Percentiles rank a stretch among this genome's conserved stretches.
These are phyloP conservation scores for Coniochaeta sp. DNA, from an alignment of 2,329 filamentous ascomycete genomes.

Conservation along the genomic window DNA sequence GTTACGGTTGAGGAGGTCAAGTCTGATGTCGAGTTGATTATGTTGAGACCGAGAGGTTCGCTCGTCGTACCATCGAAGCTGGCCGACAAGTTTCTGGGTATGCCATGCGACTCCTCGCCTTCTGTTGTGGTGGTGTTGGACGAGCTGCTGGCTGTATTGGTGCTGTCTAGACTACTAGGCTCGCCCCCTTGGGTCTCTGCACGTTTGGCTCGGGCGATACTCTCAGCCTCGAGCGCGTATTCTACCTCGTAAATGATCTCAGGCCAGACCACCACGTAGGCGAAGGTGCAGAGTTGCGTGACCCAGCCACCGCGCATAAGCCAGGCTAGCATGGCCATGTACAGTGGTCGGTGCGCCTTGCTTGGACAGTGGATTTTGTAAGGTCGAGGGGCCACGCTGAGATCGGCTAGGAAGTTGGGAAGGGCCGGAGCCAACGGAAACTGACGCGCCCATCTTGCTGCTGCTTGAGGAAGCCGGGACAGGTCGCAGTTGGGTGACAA, in stretches of 20 bases:
- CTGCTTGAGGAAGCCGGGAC: constrained; percentile 60
- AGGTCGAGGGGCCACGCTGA: constrained; percentile 73
- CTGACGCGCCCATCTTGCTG: constrained; percentile 62
- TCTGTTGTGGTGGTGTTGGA: background rate
- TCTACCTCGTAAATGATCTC: constrained; percentile 79
- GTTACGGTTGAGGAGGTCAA: constrained; percentile 11
- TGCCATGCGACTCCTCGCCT: background rate
- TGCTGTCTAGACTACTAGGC: constrained; percentile 9
- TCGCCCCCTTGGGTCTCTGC: constrained; percentile 13
- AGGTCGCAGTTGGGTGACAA: constrained; percentile 85
- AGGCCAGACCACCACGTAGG: constrained; percentile 76
- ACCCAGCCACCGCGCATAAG: constrained; percentile 90
- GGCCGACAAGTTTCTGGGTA: constrained; percentile 3
- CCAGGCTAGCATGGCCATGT: constrained; percentile 90
- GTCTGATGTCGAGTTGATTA: constrained; percentile 6
- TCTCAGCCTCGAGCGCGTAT: constrained; percentile 60
- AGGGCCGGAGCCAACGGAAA: constrained; percentile 81
- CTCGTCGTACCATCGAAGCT: constrained; percentile 8
- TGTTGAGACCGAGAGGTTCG: constrained; percentile 9
- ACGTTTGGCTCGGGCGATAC: constrained; percentile 32
- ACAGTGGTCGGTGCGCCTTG: constrained; percentile 78
- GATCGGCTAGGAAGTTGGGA: constrained; percentile 76
- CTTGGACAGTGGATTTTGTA: constrained; percentile 82
- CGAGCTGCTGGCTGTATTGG: constrained; percentile 5
- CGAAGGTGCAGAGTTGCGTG: constrained; percentile 85